Percentiles rank a stretch among this genome's conserved stretches.
phyloP scores from a whole-genome alignment of 345 rosid species.

The Eucalyptus lansdowneana region DNA sequence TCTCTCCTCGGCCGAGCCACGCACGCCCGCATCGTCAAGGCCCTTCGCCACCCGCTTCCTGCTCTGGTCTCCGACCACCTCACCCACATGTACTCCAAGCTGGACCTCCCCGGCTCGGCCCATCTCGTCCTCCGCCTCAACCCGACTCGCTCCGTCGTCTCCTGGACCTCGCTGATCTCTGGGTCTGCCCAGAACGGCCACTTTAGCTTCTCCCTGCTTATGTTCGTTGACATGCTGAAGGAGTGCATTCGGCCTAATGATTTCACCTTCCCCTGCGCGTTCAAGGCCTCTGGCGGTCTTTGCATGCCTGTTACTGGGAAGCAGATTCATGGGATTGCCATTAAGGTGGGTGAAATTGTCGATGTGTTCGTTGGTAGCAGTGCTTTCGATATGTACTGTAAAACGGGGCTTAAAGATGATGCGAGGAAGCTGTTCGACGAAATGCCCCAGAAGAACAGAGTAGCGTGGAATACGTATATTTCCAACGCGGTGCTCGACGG shows the following conservation, averaged over 20 bases:
- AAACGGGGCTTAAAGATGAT: slow-evolving; percentile 29
- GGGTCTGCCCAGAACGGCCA: slow-evolving; percentile 58
- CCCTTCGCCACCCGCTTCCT: slow-evolving; percentile 26
- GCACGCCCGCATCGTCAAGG: slow-evolving; percentile 47
- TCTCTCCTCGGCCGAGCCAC: slow-evolving; percentile 43
- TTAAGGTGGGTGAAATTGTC: slow-evolving; percentile 36
- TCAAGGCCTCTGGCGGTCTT: slow-evolving; percentile 61
- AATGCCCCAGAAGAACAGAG: slow-evolving; percentile 54
- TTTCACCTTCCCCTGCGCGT: slow-evolving; percentile 72
- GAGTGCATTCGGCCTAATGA: slow-evolving; percentile 58
- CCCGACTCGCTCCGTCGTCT: slow-evolving; percentile 55
- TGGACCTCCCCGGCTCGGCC: slow-evolving; percentile 49
- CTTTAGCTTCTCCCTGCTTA: slow-evolving; percentile 37
- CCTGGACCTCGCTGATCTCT: slow-evolving; percentile 70
- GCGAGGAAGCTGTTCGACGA: slow-evolving; percentile 69
- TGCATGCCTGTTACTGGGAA: slow-evolving; percentile 21
- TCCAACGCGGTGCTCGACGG: slow-evolving; percentile 59
- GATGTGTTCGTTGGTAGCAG: slow-evolving; percentile 72
- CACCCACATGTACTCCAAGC: slow-evolving; percentile 67
- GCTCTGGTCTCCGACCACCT: slow-evolving; percentile 56
- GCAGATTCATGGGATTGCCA: slow-evolving; percentile 50
- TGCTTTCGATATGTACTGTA: slow-evolving; percentile 70
- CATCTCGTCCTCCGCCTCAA: slow-evolving; percentile 44
- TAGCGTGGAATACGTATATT: slow-evolving; percentile 68
- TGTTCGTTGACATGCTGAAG: slow-evolving; percentile 38